Percentiles rank a stretch among this genome's conserved stretches.
Evolutionary conservation across 1,139 yeast species (phyloP).

Genomic region (Schwanniomyces etchellsii): DNA sequence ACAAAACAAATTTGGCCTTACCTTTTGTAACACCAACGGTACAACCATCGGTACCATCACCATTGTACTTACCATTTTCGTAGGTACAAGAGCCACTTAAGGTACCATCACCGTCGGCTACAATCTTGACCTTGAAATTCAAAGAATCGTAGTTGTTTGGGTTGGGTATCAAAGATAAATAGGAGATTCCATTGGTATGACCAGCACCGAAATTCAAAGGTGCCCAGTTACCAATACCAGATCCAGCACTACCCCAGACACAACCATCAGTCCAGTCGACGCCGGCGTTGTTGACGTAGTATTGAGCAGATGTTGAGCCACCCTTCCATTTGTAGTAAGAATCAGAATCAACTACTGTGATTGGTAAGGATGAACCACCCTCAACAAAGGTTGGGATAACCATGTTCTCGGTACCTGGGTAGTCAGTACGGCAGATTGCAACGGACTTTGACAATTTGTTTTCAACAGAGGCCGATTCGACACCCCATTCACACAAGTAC

Average conservation of each 20-base stretch:
- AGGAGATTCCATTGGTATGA: slow-evolving; percentile 52
- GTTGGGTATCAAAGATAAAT: slow-evolving; percentile 75
- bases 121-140: slow-evolving; percentile 67
- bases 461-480: slow-evolving; percentile 53
- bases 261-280: slow-evolving; percentile 68
- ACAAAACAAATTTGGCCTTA: slow-evolving; percentile 61
- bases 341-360: slow-evolving; percentile 61
- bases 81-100: slow-evolving; percentile 61
- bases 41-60: slow-evolving; percentile 68
- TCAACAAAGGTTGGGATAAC: slow-evolving; percentile 68
- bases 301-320: slow-evolving; percentile 65
- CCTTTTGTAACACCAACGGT: slow-evolving; percentile 68
- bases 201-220: slow-evolving; percentile 80
- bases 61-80: slow-evolving; percentile 58
- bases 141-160: slow-evolving; percentile 63
- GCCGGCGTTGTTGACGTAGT: slow-evolving; percentile 80
- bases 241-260: slow-evolving; percentile 64
- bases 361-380: slow-evolving; percentile 52
- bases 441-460: slow-evolving; percentile 52
- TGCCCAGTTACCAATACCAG: slow-evolving; percentile 79
- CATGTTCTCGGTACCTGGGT: slow-evolving; percentile 89
- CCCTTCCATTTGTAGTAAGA: slow-evolving; percentile 64
- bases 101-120: slow-evolving; percentile 45
- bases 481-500: slow-evolving; percentile 77
- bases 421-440: slow-evolving; percentile 81